phyloP scores from a whole-genome alignment of 345 rosid species.

The Moricandia moricandioides region DNA sequence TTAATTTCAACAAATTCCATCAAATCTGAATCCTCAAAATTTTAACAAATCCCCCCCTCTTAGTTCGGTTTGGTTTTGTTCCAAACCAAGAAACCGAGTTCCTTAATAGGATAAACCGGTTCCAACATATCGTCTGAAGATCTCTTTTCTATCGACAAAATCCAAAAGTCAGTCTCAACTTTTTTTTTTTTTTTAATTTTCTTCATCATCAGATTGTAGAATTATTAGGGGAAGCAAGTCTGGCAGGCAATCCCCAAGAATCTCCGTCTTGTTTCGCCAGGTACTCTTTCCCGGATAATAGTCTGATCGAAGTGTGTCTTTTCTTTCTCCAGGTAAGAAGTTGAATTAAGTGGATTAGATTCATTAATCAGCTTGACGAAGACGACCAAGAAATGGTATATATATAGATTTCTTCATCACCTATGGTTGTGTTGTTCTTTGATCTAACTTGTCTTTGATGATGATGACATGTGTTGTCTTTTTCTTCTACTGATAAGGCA shows the following conservation, averaged over 20 bases:
- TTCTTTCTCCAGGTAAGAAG: not conserved
- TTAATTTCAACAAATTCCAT: too few relatives aligned
- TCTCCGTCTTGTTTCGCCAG: slow-evolving; percentile 5
- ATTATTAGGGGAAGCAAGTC: slow-evolving; percentile 1
- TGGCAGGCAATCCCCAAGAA: slow-evolving; percentile 13
- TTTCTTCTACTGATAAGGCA: slow-evolving; percentile 39
- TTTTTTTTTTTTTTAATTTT: not conserved
- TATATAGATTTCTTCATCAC: not conserved
- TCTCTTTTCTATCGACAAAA: not conserved
- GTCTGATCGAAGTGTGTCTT: slow-evolving; percentile 4
- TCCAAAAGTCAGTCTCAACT: not conserved
- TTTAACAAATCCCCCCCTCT: too few relatives aligned
- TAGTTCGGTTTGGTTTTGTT: too few relatives aligned
- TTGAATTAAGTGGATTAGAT: not conserved
- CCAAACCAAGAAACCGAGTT: not conserved
- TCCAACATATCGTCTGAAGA: not conserved
- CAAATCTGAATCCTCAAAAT: too few relatives aligned
- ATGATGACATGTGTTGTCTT: too few relatives aligned
- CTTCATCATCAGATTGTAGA: slow-evolving; percentile 8
- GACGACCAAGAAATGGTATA: slow-evolving; percentile 57
- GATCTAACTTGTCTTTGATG: not conserved
- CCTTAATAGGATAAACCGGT: not conserved
- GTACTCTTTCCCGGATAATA: slow-evolving; percentile 21
- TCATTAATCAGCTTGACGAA: slow-evolving; percentile 52
- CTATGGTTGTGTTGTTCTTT: not conserved